Percentiles rank a stretch among this genome's conserved stretches.
These are phyloP conservation scores for Cyanodermella asteris DNA, from an alignment of 2,329 filamentous ascomycete genomes.

Conservation along the genomic window DNA sequence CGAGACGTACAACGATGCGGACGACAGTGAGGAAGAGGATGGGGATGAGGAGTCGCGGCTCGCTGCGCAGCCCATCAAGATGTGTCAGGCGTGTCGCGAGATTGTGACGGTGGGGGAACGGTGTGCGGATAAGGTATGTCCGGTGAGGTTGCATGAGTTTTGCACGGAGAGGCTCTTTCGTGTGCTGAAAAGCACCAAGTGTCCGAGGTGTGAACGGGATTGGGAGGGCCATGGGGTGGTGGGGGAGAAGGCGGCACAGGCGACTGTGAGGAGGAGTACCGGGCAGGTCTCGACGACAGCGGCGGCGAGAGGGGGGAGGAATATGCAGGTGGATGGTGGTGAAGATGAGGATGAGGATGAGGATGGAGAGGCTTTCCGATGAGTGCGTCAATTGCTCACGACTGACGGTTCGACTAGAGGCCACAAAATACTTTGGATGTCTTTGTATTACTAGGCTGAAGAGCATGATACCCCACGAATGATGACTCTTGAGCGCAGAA, in stretches of 20 bases:
- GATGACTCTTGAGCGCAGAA: no score
- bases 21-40: slow-evolving; percentile 32
- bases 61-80: slow-evolving; percentile 72
- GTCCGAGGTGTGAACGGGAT: slow-evolving; percentile 33
- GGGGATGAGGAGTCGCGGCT: slow-evolving; percentile 12
- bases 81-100: slow-evolving; percentile 72
- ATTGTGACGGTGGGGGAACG: slow-evolving; percentile 70
- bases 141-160: slow-evolving; percentile 50
- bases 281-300: slow-evolving; percentile 10
- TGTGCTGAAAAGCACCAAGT: slow-evolving; percentile 37
- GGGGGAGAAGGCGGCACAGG: slow-evolving; percentile 27
- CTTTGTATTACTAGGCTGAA: no score
- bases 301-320: slow-evolving; percentile 4
- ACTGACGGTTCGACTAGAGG: no score
- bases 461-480: no score
- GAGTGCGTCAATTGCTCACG: no score
- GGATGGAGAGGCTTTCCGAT: slow-evolving; percentile 3
- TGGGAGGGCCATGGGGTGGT: slow-evolving; percentile 31
- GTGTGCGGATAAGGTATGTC: slow-evolving; percentile 47
- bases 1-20: slow-evolving; percentile 70
- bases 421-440: no score
- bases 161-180: slow-evolving; percentile 57
- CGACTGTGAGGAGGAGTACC: slow-evolving; percentile 11
- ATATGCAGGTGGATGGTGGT: slow-evolving; percentile 3
- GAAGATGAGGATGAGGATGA: slow-evolving; percentile 1